A percentile compares a stretch with the other conserved stretches of the same genome.
phyloP scores from a whole-genome alignment of 148 eudicot species.

The Limonium bicolor region DNA sequence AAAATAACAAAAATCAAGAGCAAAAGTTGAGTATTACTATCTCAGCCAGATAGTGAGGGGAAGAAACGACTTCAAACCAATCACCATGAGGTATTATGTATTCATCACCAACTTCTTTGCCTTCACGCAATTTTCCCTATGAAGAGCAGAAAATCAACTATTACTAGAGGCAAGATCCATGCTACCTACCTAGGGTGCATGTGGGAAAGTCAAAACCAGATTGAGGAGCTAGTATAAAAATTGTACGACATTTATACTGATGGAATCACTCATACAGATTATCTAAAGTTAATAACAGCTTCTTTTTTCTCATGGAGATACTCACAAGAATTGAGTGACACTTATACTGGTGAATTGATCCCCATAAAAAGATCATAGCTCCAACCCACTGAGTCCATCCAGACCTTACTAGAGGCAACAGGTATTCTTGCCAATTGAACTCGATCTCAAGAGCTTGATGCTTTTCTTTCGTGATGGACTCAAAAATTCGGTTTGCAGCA shows the following conservation, averaged over 20 bases:
- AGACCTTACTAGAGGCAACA: conserved; percentile 43
- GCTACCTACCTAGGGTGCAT: background rate
- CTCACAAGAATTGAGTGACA: conserved; percentile 93
- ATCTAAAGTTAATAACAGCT: no score
- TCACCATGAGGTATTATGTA: conserved; percentile 73
- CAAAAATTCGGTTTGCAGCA: conserved; percentile 19
- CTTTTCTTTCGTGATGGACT: conserved; percentile 54
- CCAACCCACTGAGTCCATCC: conserved; percentile 79
- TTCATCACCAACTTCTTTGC: conserved; percentile 24
- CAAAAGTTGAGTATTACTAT: conserved; percentile 31
- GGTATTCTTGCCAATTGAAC: conserved; percentile 27
- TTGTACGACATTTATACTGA: no score
- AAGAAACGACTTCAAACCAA: conserved; percentile 77
- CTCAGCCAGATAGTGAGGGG: conserved; percentile 86
- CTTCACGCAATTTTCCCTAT: conserved; percentile 63
- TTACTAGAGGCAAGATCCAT: background rate
- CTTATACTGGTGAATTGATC: conserved; percentile 71
- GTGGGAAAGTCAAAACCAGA: background rate
- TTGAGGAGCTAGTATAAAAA: background rate
- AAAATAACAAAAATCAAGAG: background rate
- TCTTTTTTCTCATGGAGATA: no score
- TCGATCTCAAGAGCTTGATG: conserved; percentile 29
- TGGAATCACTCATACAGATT: no score
- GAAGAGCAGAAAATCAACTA: background rate
- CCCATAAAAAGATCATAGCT: conserved; percentile 58